Evolutionary conservation across 2,329 filamentous ascomycete species (phyloP).

Genomic region (Rhexocercosporidium sp.): DNA sequence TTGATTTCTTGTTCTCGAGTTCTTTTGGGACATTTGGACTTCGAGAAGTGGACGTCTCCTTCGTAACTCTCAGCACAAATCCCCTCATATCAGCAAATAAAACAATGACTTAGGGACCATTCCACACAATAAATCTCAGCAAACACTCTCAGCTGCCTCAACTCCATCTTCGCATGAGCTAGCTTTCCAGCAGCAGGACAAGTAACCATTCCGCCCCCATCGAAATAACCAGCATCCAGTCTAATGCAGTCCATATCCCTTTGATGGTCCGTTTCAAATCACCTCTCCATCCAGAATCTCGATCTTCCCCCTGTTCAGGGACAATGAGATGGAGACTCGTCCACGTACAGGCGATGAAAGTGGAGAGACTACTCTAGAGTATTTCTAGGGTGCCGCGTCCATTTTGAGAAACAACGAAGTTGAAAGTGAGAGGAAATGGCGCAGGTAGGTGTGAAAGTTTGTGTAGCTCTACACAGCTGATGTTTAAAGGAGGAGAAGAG

Average conservation of each 20-base stretch:
- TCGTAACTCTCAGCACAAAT: not conserved
- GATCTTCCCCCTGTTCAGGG: not conserved
- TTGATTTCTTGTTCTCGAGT: too few species aligned
- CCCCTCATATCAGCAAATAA: not conserved
- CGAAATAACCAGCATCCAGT: not conserved
- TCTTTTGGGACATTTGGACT: not conserved
- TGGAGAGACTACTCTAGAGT: too few species aligned
- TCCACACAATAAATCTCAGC: not conserved
- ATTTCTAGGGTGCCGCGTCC: too few species aligned
- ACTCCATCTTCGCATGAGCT: not conserved
- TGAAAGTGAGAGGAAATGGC: too few species aligned
- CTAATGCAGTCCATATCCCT: not conserved
- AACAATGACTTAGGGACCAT: not conserved
- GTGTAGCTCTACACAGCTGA: too few species aligned
- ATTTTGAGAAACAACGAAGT: too few species aligned
- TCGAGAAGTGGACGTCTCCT: too few species aligned
- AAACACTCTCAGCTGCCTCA: not conserved
- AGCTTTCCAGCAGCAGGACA: not conserved
- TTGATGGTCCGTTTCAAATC: not conserved
- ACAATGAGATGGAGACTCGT: not conserved
- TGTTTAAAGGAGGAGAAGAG: too few species aligned
- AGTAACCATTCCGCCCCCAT: not conserved
- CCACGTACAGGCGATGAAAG: not conserved
- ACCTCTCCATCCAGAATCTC: not conserved
- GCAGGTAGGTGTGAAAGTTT: too few species aligned